A percentile compares a stretch with the other conserved stretches of the same genome.
Evolutionary conservation across 1,284 basidiomycete species (phyloP).

Genomic region (Sporisorium exsertum): DNA sequence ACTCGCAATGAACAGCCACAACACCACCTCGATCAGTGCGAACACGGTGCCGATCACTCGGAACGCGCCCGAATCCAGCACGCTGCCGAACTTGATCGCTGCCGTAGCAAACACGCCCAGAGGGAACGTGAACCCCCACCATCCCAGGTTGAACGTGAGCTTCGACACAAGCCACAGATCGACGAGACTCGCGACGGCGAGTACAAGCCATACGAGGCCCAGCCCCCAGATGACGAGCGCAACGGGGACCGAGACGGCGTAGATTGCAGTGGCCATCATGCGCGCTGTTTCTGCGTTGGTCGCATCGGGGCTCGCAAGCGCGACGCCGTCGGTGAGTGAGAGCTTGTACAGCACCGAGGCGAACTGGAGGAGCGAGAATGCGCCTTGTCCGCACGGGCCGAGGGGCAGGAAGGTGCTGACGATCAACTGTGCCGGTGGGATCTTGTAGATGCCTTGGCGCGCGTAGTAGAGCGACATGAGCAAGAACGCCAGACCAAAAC

Average conservation of each 20-base stretch:
- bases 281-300: slow-evolving; percentile 31
- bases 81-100: slow-evolving; percentile 50
- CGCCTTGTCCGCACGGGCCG: slow-evolving; percentile 75
- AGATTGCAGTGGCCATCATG: slow-evolving; percentile 54
- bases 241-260: slow-evolving; percentile 48
- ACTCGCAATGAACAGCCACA: slow-evolving; percentile 45
- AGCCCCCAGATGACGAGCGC: slow-evolving; percentile 72
- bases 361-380: slow-evolving; percentile 75
- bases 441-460: slow-evolving; percentile 71
- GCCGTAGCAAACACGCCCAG: slow-evolving; percentile 55
- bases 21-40: slow-evolving; percentile 39
- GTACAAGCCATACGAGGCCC: slow-evolving; percentile 71
- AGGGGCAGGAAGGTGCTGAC: slow-evolving; percentile 76
- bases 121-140: slow-evolving; percentile 62
- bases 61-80: slow-evolving; percentile 54
- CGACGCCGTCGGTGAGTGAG: slow-evolving; percentile 12
- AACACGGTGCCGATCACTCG: slow-evolving; percentile 49
- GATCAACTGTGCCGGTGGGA: slow-evolving; percentile 72
- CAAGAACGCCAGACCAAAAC: slow-evolving; percentile 73
- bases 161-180: slow-evolving; percentile 52
- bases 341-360: slow-evolving; percentile 41
- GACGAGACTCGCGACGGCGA: slow-evolving; percentile 67
- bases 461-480: slow-evolving; percentile 75
- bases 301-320: slow-evolving; percentile 14
- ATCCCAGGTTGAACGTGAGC: slow-evolving; percentile 61